Evolutionary conservation across 2,329 filamentous ascomycete species (phyloP).

Genomic region (Cladosporium velox): DNA sequence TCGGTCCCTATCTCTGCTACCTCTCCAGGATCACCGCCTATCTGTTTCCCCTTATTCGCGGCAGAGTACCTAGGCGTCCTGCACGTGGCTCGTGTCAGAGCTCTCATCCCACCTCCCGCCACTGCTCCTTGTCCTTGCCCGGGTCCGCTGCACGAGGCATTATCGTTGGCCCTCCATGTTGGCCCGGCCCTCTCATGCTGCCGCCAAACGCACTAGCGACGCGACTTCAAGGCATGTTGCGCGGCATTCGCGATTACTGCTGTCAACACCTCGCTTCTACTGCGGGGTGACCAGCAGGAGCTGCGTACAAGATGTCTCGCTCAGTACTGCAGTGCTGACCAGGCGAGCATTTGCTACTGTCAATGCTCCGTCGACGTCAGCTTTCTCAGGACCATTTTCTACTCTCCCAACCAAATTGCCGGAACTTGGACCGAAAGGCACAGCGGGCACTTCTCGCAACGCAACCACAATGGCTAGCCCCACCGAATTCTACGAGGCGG

Average conservation of each 20-base stretch:
- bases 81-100: slow-evolving; percentile 6
- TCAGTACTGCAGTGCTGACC: not conserved
- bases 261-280: slow-evolving; percentile 18
- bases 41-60: not conserved
- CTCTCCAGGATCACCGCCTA: slow-evolving; percentile 12
- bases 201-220: slow-evolving; percentile 19
- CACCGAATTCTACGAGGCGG: slow-evolving; percentile 47
- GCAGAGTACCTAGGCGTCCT: not conserved
- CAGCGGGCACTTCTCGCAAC: not conserved
- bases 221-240: slow-evolving; percentile 2
- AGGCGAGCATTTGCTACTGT: slow-evolving; percentile 1
- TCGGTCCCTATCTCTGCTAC: not conserved
- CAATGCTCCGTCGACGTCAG: not conserved
- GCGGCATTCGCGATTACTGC: slow-evolving; percentile 18
- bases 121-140: slow-evolving; percentile 6
- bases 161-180: slow-evolving; percentile 8
- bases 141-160: not conserved
- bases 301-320: slow-evolving; percentile 11
- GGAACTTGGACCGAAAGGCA: not conserved
- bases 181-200: slow-evolving; percentile 5
- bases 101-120: slow-evolving; percentile 8
- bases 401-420: not conserved
- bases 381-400: not conserved
- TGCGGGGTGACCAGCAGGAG: slow-evolving; percentile 14
- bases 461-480: slow-evolving; percentile 17